These are phyloP conservation scores for Neofusicoccum cordaticola DNA, from an alignment of 2,329 filamentous ascomycete species.

Conservation along the genomic window DNA sequence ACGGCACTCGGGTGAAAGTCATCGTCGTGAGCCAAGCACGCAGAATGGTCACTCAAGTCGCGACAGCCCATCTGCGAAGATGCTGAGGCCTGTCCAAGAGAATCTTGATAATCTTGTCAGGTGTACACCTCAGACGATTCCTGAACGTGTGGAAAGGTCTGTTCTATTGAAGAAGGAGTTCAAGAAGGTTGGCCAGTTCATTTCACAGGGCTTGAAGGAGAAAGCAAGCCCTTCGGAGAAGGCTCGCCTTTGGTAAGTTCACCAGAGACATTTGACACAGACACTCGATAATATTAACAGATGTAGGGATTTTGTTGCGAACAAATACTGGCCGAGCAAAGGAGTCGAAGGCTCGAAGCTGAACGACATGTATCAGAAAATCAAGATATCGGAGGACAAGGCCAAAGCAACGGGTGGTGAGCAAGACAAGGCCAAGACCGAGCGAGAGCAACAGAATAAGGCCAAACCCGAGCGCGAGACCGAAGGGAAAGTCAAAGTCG, in stretches of 20 bases:
- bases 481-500: not conserved
- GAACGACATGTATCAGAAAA: slow-evolving; percentile 37
- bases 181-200: slow-evolving; percentile 61
- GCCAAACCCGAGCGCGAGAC: not conserved
- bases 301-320: slow-evolving; percentile 34
- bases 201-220: slow-evolving; percentile 48
- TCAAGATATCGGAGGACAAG: slow-evolving; percentile 6
- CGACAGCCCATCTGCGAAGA: slow-evolving; percentile 41
- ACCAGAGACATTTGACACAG: not conserved
- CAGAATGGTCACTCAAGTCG: not conserved
- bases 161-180: slow-evolving; percentile 61
- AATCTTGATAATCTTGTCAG: slow-evolving; percentile 60
- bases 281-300: slow-evolving; percentile 22
- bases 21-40: slow-evolving; percentile 25
- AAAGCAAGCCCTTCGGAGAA: slow-evolving; percentile 42
- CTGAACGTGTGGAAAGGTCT: slow-evolving; percentile 60
- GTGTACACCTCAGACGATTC: slow-evolving; percentile 62
- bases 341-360: slow-evolving; percentile 29
- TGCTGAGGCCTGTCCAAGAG: slow-evolving; percentile 56
- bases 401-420: not conserved
- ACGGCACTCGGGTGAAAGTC: slow-evolving; percentile 23
- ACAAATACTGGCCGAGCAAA: slow-evolving; percentile 38
- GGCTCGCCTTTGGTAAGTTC: slow-evolving; percentile 51
- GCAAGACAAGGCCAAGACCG: slow-evolving; percentile 11
- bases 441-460: slow-evolving; percentile 6